Evolutionary conservation across 352 stramenopile species (phyloP).

Genomic region (Phytophthora sp.): DNA sequence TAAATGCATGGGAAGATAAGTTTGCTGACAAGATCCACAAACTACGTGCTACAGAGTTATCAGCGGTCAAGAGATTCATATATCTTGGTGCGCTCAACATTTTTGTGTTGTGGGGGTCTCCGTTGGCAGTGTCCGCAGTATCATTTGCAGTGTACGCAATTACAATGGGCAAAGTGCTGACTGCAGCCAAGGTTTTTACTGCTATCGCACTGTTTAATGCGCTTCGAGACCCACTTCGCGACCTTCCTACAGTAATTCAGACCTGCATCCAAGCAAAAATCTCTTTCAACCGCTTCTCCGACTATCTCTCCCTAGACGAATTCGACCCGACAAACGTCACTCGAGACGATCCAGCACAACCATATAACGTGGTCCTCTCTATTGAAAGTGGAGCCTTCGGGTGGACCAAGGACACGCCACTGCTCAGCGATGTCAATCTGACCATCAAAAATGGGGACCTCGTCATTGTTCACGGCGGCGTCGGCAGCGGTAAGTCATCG

Average conservation of each 20-base stretch:
- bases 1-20: too few species aligned
- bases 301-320: slow-evolving; percentile 41
- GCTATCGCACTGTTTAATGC: slow-evolving; percentile 57
- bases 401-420: slow-evolving; percentile 29
- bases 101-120: slow-evolving; percentile 56
- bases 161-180: slow-evolving; percentile 42
- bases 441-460: slow-evolving; percentile 51
- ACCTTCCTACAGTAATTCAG: slow-evolving; percentile 43
- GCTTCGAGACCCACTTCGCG: slow-evolving; percentile 44
- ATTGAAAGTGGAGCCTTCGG: slow-evolving; percentile 42
- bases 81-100: slow-evolving; percentile 59
- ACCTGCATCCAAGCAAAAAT: slow-evolving; percentile 51
- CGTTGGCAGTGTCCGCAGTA: slow-evolving; percentile 47
- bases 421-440: slow-evolving; percentile 49
- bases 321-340: slow-evolving; percentile 28
- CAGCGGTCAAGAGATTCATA: slow-evolving; percentile 64
- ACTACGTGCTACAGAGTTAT: slow-evolving; percentile 81
- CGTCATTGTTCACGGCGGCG: slow-evolving; percentile 51
- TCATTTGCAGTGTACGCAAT: slow-evolving; percentile 60
- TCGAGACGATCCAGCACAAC: slow-evolving; percentile 3
- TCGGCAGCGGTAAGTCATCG: slow-evolving; percentile 66
- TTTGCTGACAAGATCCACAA: slow-evolving; percentile 77
- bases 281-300: slow-evolving; percentile 37
- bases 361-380: slow-evolving; percentile 16
- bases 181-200: slow-evolving; percentile 60